phyloP scores from a whole-genome alignment of 2,329 filamentous ascomycete genomes.

The Aspergillus flavus region DNA sequence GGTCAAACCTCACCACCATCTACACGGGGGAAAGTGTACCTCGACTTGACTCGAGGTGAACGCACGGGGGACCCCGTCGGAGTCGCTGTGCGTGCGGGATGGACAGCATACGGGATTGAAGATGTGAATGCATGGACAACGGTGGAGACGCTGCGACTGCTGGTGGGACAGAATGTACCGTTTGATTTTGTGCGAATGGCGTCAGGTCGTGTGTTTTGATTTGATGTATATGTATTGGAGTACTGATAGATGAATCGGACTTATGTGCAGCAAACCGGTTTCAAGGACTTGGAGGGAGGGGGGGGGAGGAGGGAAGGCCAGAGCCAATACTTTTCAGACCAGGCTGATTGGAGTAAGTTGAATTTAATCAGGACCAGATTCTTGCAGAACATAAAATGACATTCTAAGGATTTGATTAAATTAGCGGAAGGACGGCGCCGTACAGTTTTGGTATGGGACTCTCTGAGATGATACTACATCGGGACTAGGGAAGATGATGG shows the following conservation, averaged over 20 bases:
- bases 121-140: constrained; percentile 84
- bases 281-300: not conserved
- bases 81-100: constrained; percentile 73
- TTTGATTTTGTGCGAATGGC: constrained; percentile 85
- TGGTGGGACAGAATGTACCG: constrained; percentile 84
- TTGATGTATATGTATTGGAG: constrained; percentile 21
- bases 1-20: constrained; percentile 40
- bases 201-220: constrained; percentile 56
- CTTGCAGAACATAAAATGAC: not conserved
- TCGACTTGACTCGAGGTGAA: constrained; percentile 72
- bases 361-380: not conserved
- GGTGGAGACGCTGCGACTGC: constrained; percentile 74
- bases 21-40: constrained; percentile 68
- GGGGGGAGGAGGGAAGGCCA: not conserved
- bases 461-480: not conserved
- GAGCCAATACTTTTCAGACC: too few relatives aligned
- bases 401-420: not conserved
- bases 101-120: constrained; percentile 75
- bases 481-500: not conserved
- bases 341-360: too few relatives aligned
- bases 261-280: not conserved
- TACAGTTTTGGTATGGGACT: not conserved
- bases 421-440: not conserved
- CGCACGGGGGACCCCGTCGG: constrained; percentile 69
- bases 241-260: not conserved